phyloP scores from a whole-genome alignment of 768 basidiomycete species.

The Kwoniella heveanensis region DNA sequence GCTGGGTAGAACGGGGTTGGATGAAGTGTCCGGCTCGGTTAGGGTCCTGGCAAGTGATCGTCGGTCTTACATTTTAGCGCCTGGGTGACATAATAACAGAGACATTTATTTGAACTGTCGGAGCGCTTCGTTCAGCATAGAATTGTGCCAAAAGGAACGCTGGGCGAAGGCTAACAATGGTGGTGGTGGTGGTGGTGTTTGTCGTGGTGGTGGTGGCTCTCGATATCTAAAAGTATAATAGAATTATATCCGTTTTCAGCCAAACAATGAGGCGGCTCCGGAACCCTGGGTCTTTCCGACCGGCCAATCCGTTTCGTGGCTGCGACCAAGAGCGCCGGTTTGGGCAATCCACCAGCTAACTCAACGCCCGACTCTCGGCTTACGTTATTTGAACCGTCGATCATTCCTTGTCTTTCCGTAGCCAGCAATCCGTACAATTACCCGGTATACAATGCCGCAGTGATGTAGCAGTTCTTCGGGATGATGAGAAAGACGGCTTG shows the following conservation, averaged over 20 bases:
- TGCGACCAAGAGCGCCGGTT: constrained; percentile 8
- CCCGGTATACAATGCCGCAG: no score
- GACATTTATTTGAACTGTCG: neutral
- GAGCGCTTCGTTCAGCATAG: neutral
- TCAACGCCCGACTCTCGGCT: neutral
- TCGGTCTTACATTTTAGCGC: neutral
- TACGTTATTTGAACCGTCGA: constrained; percentile 9
- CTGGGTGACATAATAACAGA: neutral
- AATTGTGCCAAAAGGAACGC: no score
- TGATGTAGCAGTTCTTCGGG: no score
- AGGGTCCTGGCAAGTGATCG: neutral
- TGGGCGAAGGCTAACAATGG: neutral
- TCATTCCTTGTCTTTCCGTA: constrained; percentile 4
- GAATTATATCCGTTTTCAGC: neutral
- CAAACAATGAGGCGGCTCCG: constrained; percentile 11
- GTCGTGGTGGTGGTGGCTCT: constrained; percentile 3
- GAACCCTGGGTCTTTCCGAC: constrained; percentile 12
- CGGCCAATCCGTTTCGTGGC: neutral
- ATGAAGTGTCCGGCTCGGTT: neutral
- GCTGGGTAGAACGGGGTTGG: no score
- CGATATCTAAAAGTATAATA: neutral
- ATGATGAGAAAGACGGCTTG: no score
- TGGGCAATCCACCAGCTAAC: constrained; percentile 4
- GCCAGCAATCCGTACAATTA: no score
- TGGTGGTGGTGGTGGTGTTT: neutral